phyloP scores from a whole-genome alignment of 768 basidiomycete genomes.

The Amanita pallidorosea region DNA sequence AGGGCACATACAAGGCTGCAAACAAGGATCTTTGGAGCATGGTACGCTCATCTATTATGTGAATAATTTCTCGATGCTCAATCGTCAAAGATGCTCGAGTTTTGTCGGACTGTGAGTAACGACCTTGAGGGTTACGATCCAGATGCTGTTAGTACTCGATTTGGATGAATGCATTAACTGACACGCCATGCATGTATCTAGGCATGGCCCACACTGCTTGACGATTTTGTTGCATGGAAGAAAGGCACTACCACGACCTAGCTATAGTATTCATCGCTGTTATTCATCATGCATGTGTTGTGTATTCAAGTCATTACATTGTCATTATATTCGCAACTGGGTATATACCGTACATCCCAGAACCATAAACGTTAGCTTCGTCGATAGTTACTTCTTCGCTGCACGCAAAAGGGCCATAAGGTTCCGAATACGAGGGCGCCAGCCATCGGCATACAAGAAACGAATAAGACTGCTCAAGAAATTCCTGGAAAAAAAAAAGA shows the following conservation, averaged over 20 bases:
- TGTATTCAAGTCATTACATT: neutral
- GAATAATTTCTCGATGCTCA: neutral
- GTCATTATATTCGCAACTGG: neutral
- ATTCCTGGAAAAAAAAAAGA: conserved; percentile 25
- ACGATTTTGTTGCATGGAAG: conserved; percentile 72
- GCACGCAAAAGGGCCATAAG: conserved; percentile 28
- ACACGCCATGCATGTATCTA: conserved; percentile 13
- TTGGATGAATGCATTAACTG: conserved; percentile 3
- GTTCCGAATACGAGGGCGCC: conserved; percentile 35
- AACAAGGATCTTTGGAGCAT: conserved; percentile 85
- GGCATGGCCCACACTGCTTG: conserved; percentile 80
- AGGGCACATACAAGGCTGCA: conserved; percentile 59
- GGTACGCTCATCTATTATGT: conserved; percentile 33
- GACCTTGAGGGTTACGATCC: conserved; percentile 60
- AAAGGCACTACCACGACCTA: conserved; percentile 13
- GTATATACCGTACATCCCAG: neutral
- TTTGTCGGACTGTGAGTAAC: conserved; percentile 51
- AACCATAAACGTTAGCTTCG: neutral
- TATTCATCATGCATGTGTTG: neutral
- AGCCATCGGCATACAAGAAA: conserved; percentile 42
- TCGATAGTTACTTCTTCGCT: conserved; percentile 17
- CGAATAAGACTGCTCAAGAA: conserved; percentile 38
- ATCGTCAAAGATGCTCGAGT: conserved; percentile 55
- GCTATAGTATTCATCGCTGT: neutral
- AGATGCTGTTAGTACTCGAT: conserved; percentile 48